Evolutionary conservation across 1,284 basidiomycete genomes (phyloP).

Genomic region (Sporisorium iseilematis-ciliati): DNA sequence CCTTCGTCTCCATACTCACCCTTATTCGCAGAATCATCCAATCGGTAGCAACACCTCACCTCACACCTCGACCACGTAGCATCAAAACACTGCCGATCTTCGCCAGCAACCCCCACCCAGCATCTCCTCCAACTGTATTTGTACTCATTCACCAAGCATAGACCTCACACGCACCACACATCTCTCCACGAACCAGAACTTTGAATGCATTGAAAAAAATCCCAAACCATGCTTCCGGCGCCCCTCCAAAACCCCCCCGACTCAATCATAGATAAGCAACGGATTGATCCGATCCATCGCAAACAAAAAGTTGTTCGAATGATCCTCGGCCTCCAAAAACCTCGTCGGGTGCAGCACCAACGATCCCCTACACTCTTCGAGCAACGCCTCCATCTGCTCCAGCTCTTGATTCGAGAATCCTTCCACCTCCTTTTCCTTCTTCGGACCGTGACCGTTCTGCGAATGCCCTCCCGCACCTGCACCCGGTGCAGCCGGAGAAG

Average conservation of each 20-base stretch:
- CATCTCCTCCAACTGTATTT: constrained; percentile 20
- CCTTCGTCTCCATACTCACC: no score
- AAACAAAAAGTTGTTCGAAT: constrained; percentile 62
- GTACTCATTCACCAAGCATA: constrained; percentile 11
- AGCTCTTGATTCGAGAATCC: constrained; percentile 58
- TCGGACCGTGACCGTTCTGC: constrained; percentile 4
- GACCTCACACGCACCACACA: constrained; percentile 1
- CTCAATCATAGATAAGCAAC: constrained; percentile 51
- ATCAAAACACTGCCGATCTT: not conserved
- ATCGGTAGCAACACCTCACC: not conserved
- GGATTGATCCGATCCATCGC: constrained; percentile 66
- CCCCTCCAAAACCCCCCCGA: not conserved
- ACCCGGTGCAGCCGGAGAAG: constrained; percentile 6
- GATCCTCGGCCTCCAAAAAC: constrained; percentile 66
- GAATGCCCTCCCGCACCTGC: not conserved
- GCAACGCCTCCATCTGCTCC: constrained; percentile 62
- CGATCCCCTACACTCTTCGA: constrained; percentile 58
- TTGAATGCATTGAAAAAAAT: not conserved
- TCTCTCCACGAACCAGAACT: no score
- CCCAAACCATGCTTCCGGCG: not conserved
- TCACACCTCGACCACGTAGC: not conserved
- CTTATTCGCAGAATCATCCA: not conserved
- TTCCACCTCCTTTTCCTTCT: constrained; percentile 34
- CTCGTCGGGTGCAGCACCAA: constrained; percentile 63
- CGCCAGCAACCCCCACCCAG: no score